Evolutionary conservation across 257 asterid genomes (phyloP), one percentile per base, ranked within the genome.

Genomic region (Scutellaria barbata): DNA sequence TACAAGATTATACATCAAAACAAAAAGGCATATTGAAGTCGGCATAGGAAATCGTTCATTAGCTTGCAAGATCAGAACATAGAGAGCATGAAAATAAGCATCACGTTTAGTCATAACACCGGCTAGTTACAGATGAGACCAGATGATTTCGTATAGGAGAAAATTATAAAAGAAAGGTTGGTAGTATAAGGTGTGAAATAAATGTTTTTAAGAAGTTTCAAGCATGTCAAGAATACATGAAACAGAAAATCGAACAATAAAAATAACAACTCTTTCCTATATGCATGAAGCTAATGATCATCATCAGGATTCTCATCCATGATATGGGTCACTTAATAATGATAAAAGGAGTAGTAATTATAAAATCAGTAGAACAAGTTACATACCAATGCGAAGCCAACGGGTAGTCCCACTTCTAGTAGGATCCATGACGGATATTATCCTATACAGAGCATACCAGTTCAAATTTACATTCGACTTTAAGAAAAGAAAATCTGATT

Each of bases 351-450:
- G n/a, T 25, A 25, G 30, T 1, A 3, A 8, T 0, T 7, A 37
- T 4, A 30, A 69, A 71, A 58, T 53, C 25, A 66, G 58, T 11
- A 71, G 61, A 76, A 33, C 20, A 69, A 66, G 41, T 10, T 11
- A 61, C 67, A 58, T 84, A 91, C 98, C 97, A 66, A 84, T 85
- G 50, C 97, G 91, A 70, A 94, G 97, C 98, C 98, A 90, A 11
- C 97, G 91, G 41, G 96, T 96, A 79, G 97, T 90, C 98, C 97
- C 87, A 56, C 96, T 90, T 82, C 91, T 80, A 18, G 81, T 68
- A 42, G 98, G 97, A 79, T 94, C 98, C 96, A 89, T 86, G 71
- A 94, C 91, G 8, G 98, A 86, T 66, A 94, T 89, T 70, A 94
- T 20, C 73, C 98, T 92, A 77, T 53, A n/a, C 37, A 65, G 9